Evolutionary conservation across 768 basidiomycete genomes (phyloP), one percentile per base, ranked within the genome.

Genomic region (Cystobasidium tubakii): DNA sequence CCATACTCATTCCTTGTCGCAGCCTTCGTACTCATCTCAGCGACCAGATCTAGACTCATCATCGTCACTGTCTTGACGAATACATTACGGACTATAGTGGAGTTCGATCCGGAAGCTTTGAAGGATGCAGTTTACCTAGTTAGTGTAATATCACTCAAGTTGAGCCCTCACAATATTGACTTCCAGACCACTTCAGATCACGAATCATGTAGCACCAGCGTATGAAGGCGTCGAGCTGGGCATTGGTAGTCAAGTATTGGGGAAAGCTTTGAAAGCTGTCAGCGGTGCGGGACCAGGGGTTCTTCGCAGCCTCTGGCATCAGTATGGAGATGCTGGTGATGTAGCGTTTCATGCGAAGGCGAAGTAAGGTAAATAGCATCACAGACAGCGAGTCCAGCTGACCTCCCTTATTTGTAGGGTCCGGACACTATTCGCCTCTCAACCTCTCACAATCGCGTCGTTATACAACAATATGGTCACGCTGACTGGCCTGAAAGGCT

Each of bases 321-420:
- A 85, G 54, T 86, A 84, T 39, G 93, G 93, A 2, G 93, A 96
- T 81, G 85, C 87, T 29, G 93, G 93, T 0, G 91, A 93, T 79
- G 90, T 93, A 9, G 93, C 93, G 0, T 92, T 73, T 81, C 90
- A 25, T 85, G 90, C 53, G 90, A 90, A 2, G 84, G 92, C 29
- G 80, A 90, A 29, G 86, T 89, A 36, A 69, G 73, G 43, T 1
- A 46, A 9, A 27, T 36, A 9, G 36, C 36, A 66, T 42, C 6
- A 19, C 7, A 25, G 15, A 7, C 29, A 39, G 53, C 9, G 25
- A 36, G 23, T 10, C 27, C 12, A 29, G 12, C 1, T 89, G 90
- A 77, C 83, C 86, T n/a, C 85, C 88, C 13, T 66, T 12, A 25
- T 21, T 19, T 13, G 33, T 27, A 66, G 73, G 36, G 46, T 66